Evolutionary conservation across 192 early-diverging fungal genomes (phyloP), one percentile per base, ranked within the genome.

Genomic region (Haplosporangium gracile): DNA sequence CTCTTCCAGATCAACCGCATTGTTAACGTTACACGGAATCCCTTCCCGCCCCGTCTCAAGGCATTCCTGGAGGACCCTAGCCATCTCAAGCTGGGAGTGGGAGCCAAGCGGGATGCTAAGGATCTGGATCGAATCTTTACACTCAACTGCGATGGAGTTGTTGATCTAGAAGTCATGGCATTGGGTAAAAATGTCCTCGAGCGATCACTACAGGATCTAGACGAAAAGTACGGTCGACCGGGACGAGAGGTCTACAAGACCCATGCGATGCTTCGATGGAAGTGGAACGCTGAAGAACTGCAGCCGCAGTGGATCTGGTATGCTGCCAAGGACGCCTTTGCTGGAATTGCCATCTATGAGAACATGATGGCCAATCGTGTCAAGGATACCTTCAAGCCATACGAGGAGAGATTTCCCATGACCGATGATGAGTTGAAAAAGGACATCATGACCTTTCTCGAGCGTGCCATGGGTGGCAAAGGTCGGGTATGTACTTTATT

Each of bases 1-100:
- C 57, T 90, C 68, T 90, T 90, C 68, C 89, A 90, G 82, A 72
- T 88, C 18, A 83, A 80, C 77, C 60, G 82, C 51, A 88, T 90
- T 43, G 57, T 69, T 18, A 75, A 60, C 32, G 32, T 47, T 11
- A 13, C 26, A n/a, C 70, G 34, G 24, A 26, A 70, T 1, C 82
- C 63, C 40, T 90, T 90, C 75, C 89, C 89, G 15, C 63, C 75
- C 43, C 72, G 76, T 20, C 68, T 90, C 32, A 78, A 76, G 47
- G 63, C 75, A 13, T 88, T 90, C 47, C 70, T 90, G 47, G 77
- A 79, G 70, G 69, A 88, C 63, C 75, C 76, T 7, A 29, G 55
- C 24, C 81, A 85, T 29, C 42, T 88, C 38, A 82, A 80, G 69
- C 82, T 73, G 0, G 89, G 89, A 15, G 89, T 90, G 4, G 84